Evolutionary conservation across 2,329 filamentous ascomycete genomes (phyloP).

Genomic region (Endoconidiophora laricicola): DNA sequence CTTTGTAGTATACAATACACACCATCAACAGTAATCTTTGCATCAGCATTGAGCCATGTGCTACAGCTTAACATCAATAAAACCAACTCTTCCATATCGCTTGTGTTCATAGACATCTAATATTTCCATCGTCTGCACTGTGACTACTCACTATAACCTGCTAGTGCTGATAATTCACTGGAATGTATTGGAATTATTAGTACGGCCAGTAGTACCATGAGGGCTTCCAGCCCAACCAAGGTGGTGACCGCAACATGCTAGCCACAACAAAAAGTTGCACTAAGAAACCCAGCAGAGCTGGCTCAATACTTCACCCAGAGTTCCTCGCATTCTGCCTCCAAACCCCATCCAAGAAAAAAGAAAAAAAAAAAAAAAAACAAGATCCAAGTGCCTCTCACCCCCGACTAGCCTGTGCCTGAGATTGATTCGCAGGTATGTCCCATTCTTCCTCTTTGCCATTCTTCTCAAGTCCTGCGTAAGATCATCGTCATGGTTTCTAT

Average conservation of each 20-base stretch:
- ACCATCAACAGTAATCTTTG: too few species aligned
- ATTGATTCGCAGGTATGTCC: background rate
- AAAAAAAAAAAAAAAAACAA: too few species aligned
- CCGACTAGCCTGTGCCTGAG: background rate
- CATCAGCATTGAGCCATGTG: too few species aligned
- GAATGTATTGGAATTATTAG: background rate
- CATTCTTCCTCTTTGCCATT: too few species aligned
- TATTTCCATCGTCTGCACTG: too few species aligned
- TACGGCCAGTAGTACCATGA: background rate
- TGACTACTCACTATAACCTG: background rate
- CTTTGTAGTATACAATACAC: too few species aligned
- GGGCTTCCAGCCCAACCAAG: background rate
- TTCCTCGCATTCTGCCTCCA: slow-evolving; percentile 2
- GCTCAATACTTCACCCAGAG: background rate
- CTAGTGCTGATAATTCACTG: background rate
- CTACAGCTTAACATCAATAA: background rate
- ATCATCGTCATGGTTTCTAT: too few species aligned
- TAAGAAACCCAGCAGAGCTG: slow-evolving; percentile 3
- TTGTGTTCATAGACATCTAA: background rate
- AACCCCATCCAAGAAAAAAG: background rate
- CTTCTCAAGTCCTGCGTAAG: too few species aligned
- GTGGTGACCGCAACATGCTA: background rate
- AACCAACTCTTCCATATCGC: background rate
- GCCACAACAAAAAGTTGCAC: background rate
- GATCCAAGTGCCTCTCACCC: background rate